Evolutionary conservation across 2,329 filamentous ascomycete genomes (phyloP).

Genomic region (Bisporella sp.): DNA sequence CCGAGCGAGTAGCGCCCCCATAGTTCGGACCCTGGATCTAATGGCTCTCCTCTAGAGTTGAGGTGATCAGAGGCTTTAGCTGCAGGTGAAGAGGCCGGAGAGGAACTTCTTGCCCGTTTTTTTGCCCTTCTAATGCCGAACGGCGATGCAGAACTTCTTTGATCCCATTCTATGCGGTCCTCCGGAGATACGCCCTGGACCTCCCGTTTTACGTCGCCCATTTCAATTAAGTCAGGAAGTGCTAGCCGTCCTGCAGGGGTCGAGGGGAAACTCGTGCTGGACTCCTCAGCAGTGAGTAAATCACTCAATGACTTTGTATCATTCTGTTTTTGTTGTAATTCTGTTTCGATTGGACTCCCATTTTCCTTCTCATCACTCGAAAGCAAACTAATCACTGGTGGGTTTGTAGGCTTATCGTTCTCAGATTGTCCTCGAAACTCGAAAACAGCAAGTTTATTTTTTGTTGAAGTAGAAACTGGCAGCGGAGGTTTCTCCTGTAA

Average conservation of each 20-base stretch:
- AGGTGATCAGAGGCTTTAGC: constrained; percentile 31
- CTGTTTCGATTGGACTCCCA: constrained; percentile 1
- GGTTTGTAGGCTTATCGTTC: constrained; percentile 18
- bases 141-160: constrained; percentile 36
- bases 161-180: constrained; percentile 55
- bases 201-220: constrained; percentile 31
- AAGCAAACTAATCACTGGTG: constrained; percentile 12
- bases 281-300: constrained; percentile 8
- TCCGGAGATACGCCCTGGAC: constrained; percentile 49
- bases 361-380: constrained; percentile 24
- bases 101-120: constrained; percentile 52
- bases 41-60: constrained; percentile 32
- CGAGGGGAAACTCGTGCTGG: constrained; percentile 26
- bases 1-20: constrained; percentile 68
- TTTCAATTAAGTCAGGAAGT: constrained; percentile 50
- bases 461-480: constrained; percentile 46
- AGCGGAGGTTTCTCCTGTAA: constrained; percentile 22
- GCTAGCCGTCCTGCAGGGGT: constrained; percentile 47
- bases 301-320: constrained; percentile 9
- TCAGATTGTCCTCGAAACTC: constrained; percentile 37
- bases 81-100: constrained; percentile 62
- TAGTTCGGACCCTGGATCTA: constrained; percentile 66
- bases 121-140: constrained; percentile 30
- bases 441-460: constrained; percentile 51
- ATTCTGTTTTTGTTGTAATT: background rate